A percentile compares a stretch with the other conserved stretches of the same genome.
Evolutionary conservation across 352 stramenopile genomes (phyloP).

Genomic region (Phytopythium chamaehyphon): DNA sequence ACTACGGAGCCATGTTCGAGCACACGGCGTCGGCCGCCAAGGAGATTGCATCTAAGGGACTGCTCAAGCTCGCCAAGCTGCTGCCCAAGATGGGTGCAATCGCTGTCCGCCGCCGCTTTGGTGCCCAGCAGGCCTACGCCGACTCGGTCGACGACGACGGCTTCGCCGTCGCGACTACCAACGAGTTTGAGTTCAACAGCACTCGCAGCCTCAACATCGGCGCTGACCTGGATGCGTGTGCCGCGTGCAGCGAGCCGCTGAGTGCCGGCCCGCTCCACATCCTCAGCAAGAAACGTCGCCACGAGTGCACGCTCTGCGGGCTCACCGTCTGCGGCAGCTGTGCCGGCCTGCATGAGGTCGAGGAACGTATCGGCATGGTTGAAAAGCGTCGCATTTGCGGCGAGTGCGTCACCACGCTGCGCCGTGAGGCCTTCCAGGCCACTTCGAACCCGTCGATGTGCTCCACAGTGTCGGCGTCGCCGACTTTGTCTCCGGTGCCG

Average conservation of each 20-base stretch:
- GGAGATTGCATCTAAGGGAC: constrained; percentile 12
- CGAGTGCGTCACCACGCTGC: constrained; percentile 28
- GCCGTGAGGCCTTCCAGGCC: constrained; percentile 22
- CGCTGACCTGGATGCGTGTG: constrained; percentile 15
- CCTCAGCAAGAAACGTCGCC: constrained; percentile 20
- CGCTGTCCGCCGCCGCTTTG: constrained; percentile 22
- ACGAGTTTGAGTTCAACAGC: not conserved
- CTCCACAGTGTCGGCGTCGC: too few species aligned
- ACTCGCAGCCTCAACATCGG: not conserved
- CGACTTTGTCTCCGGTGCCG: too few species aligned
- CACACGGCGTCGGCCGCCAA: constrained; percentile 6
- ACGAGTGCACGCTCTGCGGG: constrained; percentile 35
- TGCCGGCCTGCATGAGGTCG: constrained; percentile 31
- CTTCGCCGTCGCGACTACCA: not conserved
- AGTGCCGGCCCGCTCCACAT: constrained; percentile 15
- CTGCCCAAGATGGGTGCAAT: constrained; percentile 30
- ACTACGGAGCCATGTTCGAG: constrained; percentile 16
- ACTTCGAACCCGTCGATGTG: not conserved
- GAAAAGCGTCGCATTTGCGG: constrained; percentile 35
- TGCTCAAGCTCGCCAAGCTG: constrained; percentile 27
- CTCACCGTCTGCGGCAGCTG: constrained; percentile 31
- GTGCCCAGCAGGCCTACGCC: constrained; percentile 14
- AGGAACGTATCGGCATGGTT: constrained; percentile 33
- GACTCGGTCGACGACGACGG: constrained; percentile 6
- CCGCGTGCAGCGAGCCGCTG: constrained; percentile 23